These are phyloP conservation scores for Ambrosiella xylebori DNA, from an alignment of 2,329 filamentous ascomycete genomes.

Conservation along the genomic window DNA sequence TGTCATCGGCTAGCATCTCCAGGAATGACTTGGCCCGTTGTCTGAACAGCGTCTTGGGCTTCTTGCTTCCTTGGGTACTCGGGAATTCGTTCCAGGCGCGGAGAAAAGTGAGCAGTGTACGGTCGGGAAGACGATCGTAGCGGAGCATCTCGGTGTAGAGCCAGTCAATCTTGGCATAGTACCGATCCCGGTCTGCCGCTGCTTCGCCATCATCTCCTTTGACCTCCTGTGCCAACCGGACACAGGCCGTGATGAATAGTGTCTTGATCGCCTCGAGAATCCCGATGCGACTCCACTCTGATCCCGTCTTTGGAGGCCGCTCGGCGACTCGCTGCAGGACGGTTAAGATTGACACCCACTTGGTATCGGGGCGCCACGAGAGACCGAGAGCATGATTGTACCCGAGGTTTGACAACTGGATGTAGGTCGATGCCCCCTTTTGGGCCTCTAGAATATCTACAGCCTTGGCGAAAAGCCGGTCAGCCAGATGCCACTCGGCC, in stretches of 20 bases:
- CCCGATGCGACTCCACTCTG: neutral
- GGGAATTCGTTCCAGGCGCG: neutral
- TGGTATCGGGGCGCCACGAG: neutral
- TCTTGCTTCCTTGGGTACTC: neutral
- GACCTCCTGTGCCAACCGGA: neutral
- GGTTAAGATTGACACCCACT: neutral
- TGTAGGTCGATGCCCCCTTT: neutral
- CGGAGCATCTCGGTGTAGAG: neutral
- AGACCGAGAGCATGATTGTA: neutral
- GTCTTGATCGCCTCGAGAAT: neutral
- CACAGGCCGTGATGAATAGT: neutral
- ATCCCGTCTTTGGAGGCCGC: neutral
- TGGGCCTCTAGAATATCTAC: neutral
- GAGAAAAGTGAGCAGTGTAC: neutral
- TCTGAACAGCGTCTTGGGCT: neutral
- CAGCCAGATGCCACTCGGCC: neutral
- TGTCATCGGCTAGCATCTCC: conserved; percentile 2
- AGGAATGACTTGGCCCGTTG: neutral
- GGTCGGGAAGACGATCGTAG: neutral
- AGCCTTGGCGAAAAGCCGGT: neutral
- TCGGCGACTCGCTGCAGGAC: neutral
- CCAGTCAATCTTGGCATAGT: neutral
- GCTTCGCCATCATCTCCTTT: neutral
- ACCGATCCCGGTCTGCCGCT: neutral
- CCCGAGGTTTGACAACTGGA: neutral